A percentile compares a stretch with the other conserved stretches of the same genome.
Evolutionary conservation across 202 grass and related monocot species (phyloP).

Genomic region (Setaria viridis): DNA sequence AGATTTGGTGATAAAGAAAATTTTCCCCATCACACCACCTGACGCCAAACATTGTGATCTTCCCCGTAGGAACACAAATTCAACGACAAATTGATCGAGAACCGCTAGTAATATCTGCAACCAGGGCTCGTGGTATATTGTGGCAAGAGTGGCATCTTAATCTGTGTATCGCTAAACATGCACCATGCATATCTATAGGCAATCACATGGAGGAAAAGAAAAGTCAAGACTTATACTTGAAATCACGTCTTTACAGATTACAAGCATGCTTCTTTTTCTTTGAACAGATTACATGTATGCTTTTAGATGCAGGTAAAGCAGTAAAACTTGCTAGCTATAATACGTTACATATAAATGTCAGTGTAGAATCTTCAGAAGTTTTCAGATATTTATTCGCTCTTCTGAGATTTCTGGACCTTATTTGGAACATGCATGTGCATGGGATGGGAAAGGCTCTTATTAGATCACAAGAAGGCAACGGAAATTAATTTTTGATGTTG

Average conservation of each 20-base stretch:
- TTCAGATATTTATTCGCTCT: conserved; percentile 22
- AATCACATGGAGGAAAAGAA: neutral
- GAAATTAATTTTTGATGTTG: conserved; percentile 1
- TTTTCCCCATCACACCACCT: neutral
- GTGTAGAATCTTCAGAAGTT: neutral
- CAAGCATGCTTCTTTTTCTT: too few relatives aligned
- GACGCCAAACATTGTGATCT: neutral
- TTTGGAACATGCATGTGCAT: neutral
- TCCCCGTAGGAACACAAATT: neutral
- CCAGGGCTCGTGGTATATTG: neutral
- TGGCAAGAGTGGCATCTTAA: neutral
- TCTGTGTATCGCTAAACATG: neutral
- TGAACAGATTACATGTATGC: too few relatives aligned
- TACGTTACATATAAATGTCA: neutral
- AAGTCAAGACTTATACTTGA: neutral
- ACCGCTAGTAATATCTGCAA: neutral
- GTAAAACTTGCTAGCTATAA: neutral
- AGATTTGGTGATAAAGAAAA: neutral
- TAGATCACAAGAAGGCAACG: neutral
- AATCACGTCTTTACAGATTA: neutral
- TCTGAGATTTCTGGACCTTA: neutral
- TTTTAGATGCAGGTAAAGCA: too few relatives aligned
- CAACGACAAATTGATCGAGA: neutral
- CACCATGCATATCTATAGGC: neutral
- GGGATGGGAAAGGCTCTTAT: neutral